Conservation (phyloP, 495 filamentous ascomycete genomes). For the Astrothelium macrocarpum region DNA sequence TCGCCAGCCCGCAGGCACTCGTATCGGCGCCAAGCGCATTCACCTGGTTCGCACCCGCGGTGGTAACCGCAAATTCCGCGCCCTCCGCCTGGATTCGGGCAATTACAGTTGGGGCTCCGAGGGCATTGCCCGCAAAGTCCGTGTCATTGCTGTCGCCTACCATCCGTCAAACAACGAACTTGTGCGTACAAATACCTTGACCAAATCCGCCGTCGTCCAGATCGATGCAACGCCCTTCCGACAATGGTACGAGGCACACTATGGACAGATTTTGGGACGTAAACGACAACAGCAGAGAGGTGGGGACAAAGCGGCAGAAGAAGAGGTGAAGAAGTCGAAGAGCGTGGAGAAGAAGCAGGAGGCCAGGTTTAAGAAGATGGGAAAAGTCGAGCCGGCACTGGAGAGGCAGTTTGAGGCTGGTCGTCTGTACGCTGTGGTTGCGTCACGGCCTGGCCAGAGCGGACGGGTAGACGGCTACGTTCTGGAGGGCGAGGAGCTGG, state of each 20-base stretch:
- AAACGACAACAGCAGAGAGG: slow-evolving; percentile 64
- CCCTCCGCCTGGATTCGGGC: slow-evolving; percentile 94
- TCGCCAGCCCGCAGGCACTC: slow-evolving; percentile 97
- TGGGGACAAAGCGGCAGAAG: slow-evolving; percentile 43
- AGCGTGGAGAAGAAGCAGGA: slow-evolving; percentile 92
- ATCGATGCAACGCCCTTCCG: slow-evolving; percentile 97
- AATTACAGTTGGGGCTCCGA: slow-evolving; percentile 99
- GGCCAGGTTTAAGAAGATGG: slow-evolving; percentile 59
- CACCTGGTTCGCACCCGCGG: slow-evolving; percentile 97
- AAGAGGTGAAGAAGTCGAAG: slow-evolving; percentile 82
- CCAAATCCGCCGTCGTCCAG: slow-evolving; percentile 96
- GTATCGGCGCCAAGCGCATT: slow-evolving; percentile 97
- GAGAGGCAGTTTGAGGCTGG: slow-evolving; percentile 99
- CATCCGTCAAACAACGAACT: slow-evolving; percentile 99
- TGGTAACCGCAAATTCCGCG: slow-evolving; percentile 99
- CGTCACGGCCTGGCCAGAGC: slow-evolving; percentile 90
- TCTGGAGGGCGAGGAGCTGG: slow-evolving; percentile 96
- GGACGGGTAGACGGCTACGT: slow-evolving; percentile 95
- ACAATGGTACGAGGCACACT: slow-evolving; percentile 99
- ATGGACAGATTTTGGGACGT: slow-evolving; percentile 79
- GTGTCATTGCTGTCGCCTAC: slow-evolving; percentile 94
- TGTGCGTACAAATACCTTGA: slow-evolving; percentile 99
- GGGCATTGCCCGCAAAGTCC: slow-evolving; percentile 93
- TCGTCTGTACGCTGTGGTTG: slow-evolving; percentile 86
- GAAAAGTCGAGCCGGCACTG: slow-evolving; percentile 86